Evolutionary conservation across 345 rosid species (phyloP), one percentile per base, ranked within the genome.

Genomic region (Citrus sinensis): DNA sequence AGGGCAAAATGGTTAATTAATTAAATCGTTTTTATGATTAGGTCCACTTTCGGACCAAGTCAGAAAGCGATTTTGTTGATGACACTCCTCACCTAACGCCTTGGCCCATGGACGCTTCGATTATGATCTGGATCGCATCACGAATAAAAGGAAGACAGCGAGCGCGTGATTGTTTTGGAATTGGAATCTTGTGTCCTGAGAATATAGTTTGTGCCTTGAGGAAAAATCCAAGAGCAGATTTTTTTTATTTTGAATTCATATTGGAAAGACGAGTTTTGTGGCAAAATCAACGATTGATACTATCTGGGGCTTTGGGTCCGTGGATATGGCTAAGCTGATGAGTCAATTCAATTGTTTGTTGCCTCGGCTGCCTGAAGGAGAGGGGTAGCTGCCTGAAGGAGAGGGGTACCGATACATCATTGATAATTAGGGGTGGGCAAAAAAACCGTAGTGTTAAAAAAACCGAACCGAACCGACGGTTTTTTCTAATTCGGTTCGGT

Each of bases 281-380:
- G 91, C 85, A 39, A 87, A 74, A 79, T 76, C 91, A 7, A 79
- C 78, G 63, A 85, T 73, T 35, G 92, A 89, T 79, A 86, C 91
- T 16, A 87, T 71, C 7, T 58, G 81, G 27, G 76, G 79, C 29
- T 75, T 22, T 24, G 51, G 20, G 17, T 25, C 56, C 77, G 40
- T 76, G 58, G 14, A 4, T 19, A 10, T 4, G 39, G 9, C 51
- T 11, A 10, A 11, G 51, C 51, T 42, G 16, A 42, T 11, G 51
- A 42, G 17, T 46, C 51, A 3, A 46, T 0, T 13, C 51, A 46
- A 46, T 46, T 46, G 5, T 46, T 17, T 46, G 17, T 11, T 46
- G 51, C 51, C 17, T 46, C 14, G 17, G 4, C 17, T 46, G 51
- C 51, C 17, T 11, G 17, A 10, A 46, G 51, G 16, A 11, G 51